Base-by-base conservation (phyloP, 805 yeast species). In the Candida pini region DNA sequence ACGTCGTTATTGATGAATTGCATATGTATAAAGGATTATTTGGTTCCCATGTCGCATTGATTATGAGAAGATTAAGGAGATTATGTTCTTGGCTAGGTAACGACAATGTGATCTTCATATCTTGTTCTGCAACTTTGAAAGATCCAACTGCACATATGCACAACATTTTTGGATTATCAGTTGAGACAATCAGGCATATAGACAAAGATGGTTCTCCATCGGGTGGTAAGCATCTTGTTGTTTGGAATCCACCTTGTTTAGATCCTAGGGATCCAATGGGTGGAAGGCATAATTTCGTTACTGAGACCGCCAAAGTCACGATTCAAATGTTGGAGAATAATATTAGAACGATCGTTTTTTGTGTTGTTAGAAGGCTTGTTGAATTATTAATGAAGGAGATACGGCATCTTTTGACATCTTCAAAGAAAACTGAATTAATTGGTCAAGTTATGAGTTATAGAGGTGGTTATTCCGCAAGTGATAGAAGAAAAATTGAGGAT, bases 91-190 rank as follows among this genome's bases (percentile, higher is more conserved):
- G 62, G 37, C 52, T 73, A 21, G 79, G 81, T 0, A 79, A 81
- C 41, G 43, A 58, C n/a, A 41, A 62, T 2, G 48, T 86, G 26
- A 72, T 71, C 36, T 87, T 83, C 53, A 76, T 92, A 5, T 83
- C 96, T 1, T 90, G 98, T 60, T 89, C 97, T 0, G 99, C 99
- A 0, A 92, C 99, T 0, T 71, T 92, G 36, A 72, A 73, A 39
- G 71, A 77, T 29, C 97, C 98, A 0, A 62, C 64, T 0, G 49
- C 67, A 8, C 94, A 88, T 51, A 84, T 90, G 78, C 58, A 73
- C 24, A 63, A 73, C 4, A 68, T 92, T 18, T 86, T 90, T 48
- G 94, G 95, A 0, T 61, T 86, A 3, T 62, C 68, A 0, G 30
- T 26, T 5, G 71, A 71, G 1, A 53, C 66, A 2, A 69, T 82